Evolutionary conservation across 2,329 filamentous ascomycete species (phyloP).

Genomic region (Xylariaceae sp.): DNA sequence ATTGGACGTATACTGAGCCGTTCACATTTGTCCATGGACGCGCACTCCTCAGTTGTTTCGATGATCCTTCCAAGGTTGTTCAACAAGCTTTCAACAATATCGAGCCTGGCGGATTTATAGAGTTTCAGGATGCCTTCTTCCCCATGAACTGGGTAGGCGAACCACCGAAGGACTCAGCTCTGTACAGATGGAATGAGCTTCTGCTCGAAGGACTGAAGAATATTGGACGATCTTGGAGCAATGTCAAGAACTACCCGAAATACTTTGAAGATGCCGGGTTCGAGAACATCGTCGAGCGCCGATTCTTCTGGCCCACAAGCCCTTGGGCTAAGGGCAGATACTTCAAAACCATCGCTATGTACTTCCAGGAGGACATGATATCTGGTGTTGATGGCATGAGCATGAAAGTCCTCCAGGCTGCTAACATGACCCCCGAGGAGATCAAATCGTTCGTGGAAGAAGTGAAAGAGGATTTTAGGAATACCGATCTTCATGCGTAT

Average conservation of each 20-base stretch:
- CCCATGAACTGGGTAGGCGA: constrained; percentile 29
- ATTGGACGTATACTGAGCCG: constrained; percentile 45
- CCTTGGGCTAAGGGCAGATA: constrained; percentile 34
- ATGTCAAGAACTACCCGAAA: constrained; percentile 24
- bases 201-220: constrained; percentile 28
- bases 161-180: constrained; percentile 28
- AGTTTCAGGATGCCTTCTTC: constrained; percentile 33
- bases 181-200: constrained; percentile 31
- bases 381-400: constrained; percentile 31
- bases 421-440: constrained; percentile 27
- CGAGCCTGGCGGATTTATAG: constrained; percentile 37
- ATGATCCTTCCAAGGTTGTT: constrained; percentile 45
- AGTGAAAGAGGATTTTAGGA: constrained; percentile 29
- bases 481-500: constrained; percentile 32
- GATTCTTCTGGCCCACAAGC: constrained; percentile 32
- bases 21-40: constrained; percentile 53
- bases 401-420: constrained; percentile 29
- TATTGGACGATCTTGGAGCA: constrained; percentile 28
- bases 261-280: constrained; percentile 31
- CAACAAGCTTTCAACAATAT: constrained; percentile 40
- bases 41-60: constrained; percentile 46
- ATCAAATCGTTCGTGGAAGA: constrained; percentile 28
- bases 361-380: constrained; percentile 29
- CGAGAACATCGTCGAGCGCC: constrained; percentile 27
- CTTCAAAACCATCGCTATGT: constrained; percentile 32